Evolutionary conservation across 2,329 filamentous ascomycete genomes (phyloP).

Genomic region (Zasmidium angulare): DNA sequence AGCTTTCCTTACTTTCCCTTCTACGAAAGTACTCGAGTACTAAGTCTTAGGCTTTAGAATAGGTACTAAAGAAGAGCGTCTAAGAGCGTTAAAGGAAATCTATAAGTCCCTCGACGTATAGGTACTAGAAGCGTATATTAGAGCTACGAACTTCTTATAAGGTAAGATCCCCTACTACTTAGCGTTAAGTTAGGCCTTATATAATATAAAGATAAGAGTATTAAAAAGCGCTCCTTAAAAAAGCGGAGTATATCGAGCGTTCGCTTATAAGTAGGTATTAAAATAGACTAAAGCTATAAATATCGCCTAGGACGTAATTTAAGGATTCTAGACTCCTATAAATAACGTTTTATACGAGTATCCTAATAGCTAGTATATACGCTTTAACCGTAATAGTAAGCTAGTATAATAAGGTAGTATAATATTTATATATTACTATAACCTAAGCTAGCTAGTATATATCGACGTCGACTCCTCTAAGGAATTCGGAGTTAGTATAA

Average conservation of each 20-base stretch:
- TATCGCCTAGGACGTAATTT: not conserved
- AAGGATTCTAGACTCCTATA: too few species aligned
- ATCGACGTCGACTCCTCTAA: too few species aligned
- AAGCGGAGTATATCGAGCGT: not conserved
- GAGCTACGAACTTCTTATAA: not conserved
- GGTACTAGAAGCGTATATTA: not conserved
- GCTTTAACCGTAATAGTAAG: not conserved
- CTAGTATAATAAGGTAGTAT: not conserved
- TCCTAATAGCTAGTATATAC: not conserved
- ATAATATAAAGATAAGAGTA: not conserved
- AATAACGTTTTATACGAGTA: too few species aligned
- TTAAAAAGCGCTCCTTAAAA: not conserved
- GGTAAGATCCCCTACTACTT: not conserved
- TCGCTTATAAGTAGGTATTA: not conserved
- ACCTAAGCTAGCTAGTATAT: not conserved
- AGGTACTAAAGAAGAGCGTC: not conserved
- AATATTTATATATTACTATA: not conserved
- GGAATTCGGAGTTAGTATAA: not conserved
- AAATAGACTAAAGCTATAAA: too few species aligned
- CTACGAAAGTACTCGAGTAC: not conserved
- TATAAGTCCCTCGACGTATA: not conserved
- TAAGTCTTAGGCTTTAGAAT: not conserved
- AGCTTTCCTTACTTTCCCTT: not conserved
- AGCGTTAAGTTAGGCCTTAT: not conserved
- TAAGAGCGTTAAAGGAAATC: not conserved